Evolutionary conservation across 73 alveolate genomes (phyloP), one percentile per base, ranked within the genome.

Genomic region (Paramecium caudatum): DNA sequence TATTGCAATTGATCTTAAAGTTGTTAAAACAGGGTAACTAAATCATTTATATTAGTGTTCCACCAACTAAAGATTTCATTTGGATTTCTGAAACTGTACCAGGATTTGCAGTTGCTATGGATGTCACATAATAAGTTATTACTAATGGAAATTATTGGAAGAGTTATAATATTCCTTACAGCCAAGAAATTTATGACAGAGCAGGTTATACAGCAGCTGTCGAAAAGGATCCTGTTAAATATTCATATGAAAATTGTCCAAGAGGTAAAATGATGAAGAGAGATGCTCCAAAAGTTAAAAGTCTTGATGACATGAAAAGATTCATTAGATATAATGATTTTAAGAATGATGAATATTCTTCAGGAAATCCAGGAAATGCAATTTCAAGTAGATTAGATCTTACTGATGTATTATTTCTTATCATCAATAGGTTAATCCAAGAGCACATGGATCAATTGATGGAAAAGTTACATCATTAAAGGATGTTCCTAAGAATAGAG

Each of bases 321-420:
- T 90, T 93, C 62, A 93, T 93, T 91, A 93, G 94, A 70, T 90
- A 93, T 93, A 93, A 93, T 91, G 93, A 93, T 55, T 93, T 83
- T 70, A 7, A 33, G 65, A 68, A 90, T 50, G 97, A 93, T 45
- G 93, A 90, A 13, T 48, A 83, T 46, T 91, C 97, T 30, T 15
- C 25, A 5, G 84, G 69, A 2, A 17, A 55, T 5, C 97, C 97
- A 23, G 84, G 82, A 0, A 84, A 90, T 81, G 91, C 95, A 17
- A 84, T 93, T 19, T 88, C 95, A 61, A 65, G 93, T 47, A 93
- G 97, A 74, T 82, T 82, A 69, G 97, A 93, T 78, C 74, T 93
- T 25, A 63, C 46, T 1, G 90, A 85, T 9, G 81, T 41, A 13
- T 4, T 63, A 0, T 55, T 86, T 3, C 82, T 91, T 4, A 33